Evolutionary conservation across 1,139 yeast species (phyloP), one percentile per base, ranked within the genome.

Genomic region (Geotrichum cucujoidarum): DNA sequence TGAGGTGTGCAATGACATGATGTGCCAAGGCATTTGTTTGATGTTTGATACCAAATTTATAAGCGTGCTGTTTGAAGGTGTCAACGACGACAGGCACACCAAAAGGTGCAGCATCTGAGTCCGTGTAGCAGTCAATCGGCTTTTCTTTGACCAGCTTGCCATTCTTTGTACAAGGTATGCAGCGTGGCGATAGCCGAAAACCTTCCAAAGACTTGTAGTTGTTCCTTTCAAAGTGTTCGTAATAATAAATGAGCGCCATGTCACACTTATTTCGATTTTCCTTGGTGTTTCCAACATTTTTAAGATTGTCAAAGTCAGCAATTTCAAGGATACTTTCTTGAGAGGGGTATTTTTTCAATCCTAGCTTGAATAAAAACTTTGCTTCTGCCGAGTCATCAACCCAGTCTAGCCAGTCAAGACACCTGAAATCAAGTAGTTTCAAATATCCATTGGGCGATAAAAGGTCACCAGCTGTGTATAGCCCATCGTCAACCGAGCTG

Each of bases 361-460:
- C 73, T 24, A 70, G 52, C 10, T 54, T 49, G 36, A 48, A 58
- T 40, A 70, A 52, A 20, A 70, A 50, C 21, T 37, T 34, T 2
- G 70, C 66, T 41, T 65, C 69, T 2, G 56, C 39, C 8, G 68
- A 57, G 4, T 47, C 32, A 1, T 59, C 55, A 29, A 54, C 50
- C 70, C 70, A 68, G 27, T 44, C 36, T 3, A 50, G 48, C 66
- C 69, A 68, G 25, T 56, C 53, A 18, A 70, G 49, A 3, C 64
- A 56, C 2, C 57, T 61, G 36, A 69, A 57, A 2, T 65, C 65
- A 14, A 70, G 55, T 14, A 47, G 49, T 17, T 53, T 48, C 4
- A 67, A 55, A 8, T 52, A 57, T 2, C 48, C 40, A 24, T 61
- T 48, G 0, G 74, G 74, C 2, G 66, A 63, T 48, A 58, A 68